phyloP scores from a whole-genome alignment of 2,329 filamentous ascomycete species.

The Stagonosporopsis rhizophila region DNA sequence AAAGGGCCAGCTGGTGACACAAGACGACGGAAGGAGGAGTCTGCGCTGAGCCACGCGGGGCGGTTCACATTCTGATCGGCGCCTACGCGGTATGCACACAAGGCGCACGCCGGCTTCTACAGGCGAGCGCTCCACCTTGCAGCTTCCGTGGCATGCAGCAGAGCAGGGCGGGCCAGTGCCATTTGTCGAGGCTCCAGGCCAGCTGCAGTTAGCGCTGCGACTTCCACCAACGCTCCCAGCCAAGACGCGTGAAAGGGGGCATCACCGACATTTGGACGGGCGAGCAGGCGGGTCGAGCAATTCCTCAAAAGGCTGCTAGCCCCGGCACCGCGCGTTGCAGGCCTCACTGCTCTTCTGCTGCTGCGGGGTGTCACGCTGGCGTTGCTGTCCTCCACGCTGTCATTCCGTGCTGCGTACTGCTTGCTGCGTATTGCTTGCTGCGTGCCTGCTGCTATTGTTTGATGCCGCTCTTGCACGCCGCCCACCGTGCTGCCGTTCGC shows the following conservation, averaged over 20 bases:
- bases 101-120: constrained; percentile 7
- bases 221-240: constrained; percentile 27
- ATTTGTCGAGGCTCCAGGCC: constrained; percentile 19
- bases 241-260: constrained; percentile 39
- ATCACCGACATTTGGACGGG: constrained; percentile 22
- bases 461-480: constrained; percentile 2
- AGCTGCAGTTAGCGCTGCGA: constrained; percentile 31
- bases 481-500: not conserved
- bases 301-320: constrained; percentile 16
- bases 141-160: constrained; percentile 13
- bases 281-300: constrained; percentile 16
- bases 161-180: constrained; percentile 17
- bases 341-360: constrained; percentile 5
- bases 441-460: not conserved
- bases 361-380: constrained; percentile 7
- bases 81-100: not conserved
- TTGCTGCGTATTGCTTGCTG: not conserved
- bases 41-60: constrained; percentile 1
- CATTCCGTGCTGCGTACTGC: not conserved
- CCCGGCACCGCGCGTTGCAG: constrained; percentile 15
- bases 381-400: not conserved
- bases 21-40: not conserved
- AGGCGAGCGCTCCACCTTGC: constrained; percentile 16
- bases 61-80: not conserved
- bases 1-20: not conserved